Evolutionary conservation across 2,329 filamentous ascomycete species (phyloP).

Genomic region (Fusarium cyanostomum): DNA sequence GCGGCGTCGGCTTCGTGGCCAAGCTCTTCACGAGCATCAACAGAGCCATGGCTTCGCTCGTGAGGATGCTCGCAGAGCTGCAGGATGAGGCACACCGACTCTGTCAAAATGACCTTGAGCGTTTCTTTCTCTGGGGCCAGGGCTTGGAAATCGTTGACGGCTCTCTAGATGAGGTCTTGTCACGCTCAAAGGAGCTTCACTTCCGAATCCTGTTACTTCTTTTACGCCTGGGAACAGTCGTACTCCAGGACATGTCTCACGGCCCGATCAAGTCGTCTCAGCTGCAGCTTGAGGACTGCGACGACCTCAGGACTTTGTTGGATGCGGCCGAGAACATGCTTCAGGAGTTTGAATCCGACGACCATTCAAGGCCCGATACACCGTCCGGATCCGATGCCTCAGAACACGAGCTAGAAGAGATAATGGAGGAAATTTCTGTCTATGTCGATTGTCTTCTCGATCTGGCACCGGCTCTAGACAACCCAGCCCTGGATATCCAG

Average conservation of each 20-base stretch:
- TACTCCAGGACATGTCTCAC: not conserved
- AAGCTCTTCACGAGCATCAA: not conserved
- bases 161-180: not conserved
- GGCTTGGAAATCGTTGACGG: not conserved
- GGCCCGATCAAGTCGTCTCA: not conserved
- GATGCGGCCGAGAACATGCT: not conserved
- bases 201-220: not conserved
- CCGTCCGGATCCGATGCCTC: not conserved
- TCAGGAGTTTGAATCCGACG: not conserved
- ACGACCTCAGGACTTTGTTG: not conserved
- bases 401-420: not conserved
- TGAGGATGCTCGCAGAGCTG: rapidly evolving
- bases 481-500: not conserved
- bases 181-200: not conserved
- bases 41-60: not conserved
- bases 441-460: not conserved
- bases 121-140: not conserved
- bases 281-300: not conserved
- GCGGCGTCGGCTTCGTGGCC: not conserved
- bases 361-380: not conserved
- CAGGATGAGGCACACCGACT: not conserved
- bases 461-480: not conserved
- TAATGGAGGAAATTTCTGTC: not conserved
- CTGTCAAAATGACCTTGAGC: not conserved
- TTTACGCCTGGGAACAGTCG: not conserved